These are phyloP conservation scores for Amaranthus hypochondriacus DNA, from an alignment of 148 eudicot genomes.

Conservation along the genomic window DNA sequence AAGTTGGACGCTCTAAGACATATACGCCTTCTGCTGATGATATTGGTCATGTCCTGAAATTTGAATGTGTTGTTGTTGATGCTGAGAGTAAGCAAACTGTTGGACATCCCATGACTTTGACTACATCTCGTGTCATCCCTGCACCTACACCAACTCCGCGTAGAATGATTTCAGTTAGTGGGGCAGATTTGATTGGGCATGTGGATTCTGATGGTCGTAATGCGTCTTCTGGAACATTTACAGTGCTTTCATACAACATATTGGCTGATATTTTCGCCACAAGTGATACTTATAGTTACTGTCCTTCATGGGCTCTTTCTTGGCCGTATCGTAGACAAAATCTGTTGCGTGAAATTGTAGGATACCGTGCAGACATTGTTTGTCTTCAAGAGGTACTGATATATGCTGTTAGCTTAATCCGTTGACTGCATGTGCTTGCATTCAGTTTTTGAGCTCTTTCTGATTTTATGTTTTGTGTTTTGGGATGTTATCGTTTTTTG, in stretches of 20 bases:
- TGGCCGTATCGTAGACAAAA: conserved; percentile 98
- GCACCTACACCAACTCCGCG: conserved; percentile 97
- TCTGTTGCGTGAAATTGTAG: conserved; percentile 89
- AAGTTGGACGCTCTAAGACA: conserved; percentile 79
- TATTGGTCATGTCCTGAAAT: conserved; percentile 87
- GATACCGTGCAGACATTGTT: conserved; percentile 89
- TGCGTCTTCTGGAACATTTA: conserved; percentile 63
- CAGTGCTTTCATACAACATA: conserved; percentile 94
- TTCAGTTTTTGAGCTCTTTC: not conserved
- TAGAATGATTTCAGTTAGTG: conserved; percentile 72
- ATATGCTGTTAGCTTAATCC: conserved; percentile 9
- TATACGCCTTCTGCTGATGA: conserved; percentile 95
- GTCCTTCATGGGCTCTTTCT: conserved; percentile 98
- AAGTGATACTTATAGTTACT: conserved; percentile 73
- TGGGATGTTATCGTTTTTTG: too few relatives aligned
- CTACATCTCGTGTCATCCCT: conserved; percentile 88
- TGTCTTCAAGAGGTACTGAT: conserved; percentile 95
- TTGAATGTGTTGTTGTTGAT: conserved; percentile 93
- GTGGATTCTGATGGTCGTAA: conserved; percentile 67
- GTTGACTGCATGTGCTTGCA: not conserved
- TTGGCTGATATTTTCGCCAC: conserved; percentile 78
- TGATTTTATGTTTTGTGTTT: not conserved
- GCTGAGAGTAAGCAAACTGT: conserved; percentile 66
- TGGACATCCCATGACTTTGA: conserved; percentile 52
- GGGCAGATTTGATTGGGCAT: conserved; percentile 61